phyloP scores from a whole-genome alignment of 2,329 filamentous ascomycete species.

The Pseudocercospora eumusae region DNA sequence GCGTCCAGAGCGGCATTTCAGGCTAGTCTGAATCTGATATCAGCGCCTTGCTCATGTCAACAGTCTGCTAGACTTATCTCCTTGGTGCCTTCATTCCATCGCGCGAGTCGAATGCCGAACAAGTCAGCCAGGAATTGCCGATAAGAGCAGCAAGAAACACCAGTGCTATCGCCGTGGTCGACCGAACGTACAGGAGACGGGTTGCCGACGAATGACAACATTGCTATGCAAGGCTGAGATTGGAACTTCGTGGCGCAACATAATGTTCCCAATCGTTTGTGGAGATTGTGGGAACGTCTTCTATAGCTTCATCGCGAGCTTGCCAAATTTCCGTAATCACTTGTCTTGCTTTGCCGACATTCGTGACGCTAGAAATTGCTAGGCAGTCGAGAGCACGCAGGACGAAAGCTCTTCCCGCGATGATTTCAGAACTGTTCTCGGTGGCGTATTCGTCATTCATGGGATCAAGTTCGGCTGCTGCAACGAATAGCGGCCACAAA shows the following conservation, averaged over 20 bases:
- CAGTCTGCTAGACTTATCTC: slow-evolving; percentile 10
- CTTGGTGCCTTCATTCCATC: slow-evolving; percentile 30
- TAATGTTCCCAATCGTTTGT: slow-evolving; percentile 8
- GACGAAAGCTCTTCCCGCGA: neutral
- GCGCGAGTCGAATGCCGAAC: slow-evolving; percentile 36
- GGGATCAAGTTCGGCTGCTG: slow-evolving; percentile 6
- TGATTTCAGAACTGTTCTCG: neutral
- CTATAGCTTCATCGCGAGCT: slow-evolving; percentile 5
- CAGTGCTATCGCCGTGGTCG: slow-evolving; percentile 37
- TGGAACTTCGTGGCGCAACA: slow-evolving; percentile 2
- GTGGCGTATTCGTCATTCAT: slow-evolving; percentile 2
- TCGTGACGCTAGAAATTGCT: neutral
- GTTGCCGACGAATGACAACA: neutral
- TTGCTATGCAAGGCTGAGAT: slow-evolving; percentile 4
- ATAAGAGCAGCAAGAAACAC: slow-evolving; percentile 31
- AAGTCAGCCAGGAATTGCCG: slow-evolving; percentile 45
- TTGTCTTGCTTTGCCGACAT: slow-evolving; percentile 6
- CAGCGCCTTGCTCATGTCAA: too few species aligned
- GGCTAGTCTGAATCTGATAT: slow-evolving; percentile 13
- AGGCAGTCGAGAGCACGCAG: slow-evolving; percentile 3
- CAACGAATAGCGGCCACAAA: slow-evolving; percentile 3
- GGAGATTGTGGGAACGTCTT: neutral
- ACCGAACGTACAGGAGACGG: slow-evolving; percentile 40
- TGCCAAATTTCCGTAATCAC: slow-evolving; percentile 8
- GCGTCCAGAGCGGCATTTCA: slow-evolving; percentile 40